Conservation (phyloP, 2,329 filamentous ascomycete genomes). For the Sporothrix brunneoviolacea region DNA sequence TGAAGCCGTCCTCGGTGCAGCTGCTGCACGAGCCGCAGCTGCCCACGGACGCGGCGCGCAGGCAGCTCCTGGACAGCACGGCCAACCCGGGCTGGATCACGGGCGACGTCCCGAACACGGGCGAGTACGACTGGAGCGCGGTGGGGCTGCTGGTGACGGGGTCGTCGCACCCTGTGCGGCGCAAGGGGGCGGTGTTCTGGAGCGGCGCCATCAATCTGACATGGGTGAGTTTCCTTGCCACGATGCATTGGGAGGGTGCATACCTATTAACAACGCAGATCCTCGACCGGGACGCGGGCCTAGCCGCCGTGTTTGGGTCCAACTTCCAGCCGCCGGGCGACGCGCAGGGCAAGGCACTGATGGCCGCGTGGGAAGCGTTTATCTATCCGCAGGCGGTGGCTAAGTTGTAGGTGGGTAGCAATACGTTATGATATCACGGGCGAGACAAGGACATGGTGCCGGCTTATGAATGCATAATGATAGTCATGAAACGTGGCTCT, state of each 20-base stretch:
- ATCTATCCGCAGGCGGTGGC: conserved; percentile 30
- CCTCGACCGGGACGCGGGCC: conserved; percentile 30
- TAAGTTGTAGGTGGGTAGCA: conserved; percentile 1
- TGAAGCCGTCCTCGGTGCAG: conserved; percentile 34
- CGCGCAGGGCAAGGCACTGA: conserved; percentile 26
- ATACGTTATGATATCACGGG: too few species aligned
- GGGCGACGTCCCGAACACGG: conserved; percentile 26
- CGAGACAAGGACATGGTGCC: too few species aligned
- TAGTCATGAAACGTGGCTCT: too few species aligned
- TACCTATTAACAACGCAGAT: too few species aligned
- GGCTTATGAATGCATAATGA: too few species aligned
- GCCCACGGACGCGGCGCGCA: conserved; percentile 17
- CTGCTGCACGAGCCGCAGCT: conserved; percentile 44
- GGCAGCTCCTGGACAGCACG: conserved; percentile 23
- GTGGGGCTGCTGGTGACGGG: conserved; percentile 36
- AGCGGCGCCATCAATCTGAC: conserved; percentile 39
- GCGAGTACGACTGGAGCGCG: conserved; percentile 34
- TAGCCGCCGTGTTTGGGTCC: conserved; percentile 36
- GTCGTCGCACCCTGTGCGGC: conserved; percentile 30
- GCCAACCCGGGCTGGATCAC: conserved; percentile 23
- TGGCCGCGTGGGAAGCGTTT: conserved; percentile 31
- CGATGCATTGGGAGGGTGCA: too few species aligned
- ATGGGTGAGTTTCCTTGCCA: conserved; percentile 41
- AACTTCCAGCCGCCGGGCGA: conserved; percentile 38
- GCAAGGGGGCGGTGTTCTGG: conserved; percentile 36